Evolutionary conservation across 352 stramenopile species (phyloP), one percentile per base, ranked within the genome.

Genomic region (Globisporangium cystogenes): DNA sequence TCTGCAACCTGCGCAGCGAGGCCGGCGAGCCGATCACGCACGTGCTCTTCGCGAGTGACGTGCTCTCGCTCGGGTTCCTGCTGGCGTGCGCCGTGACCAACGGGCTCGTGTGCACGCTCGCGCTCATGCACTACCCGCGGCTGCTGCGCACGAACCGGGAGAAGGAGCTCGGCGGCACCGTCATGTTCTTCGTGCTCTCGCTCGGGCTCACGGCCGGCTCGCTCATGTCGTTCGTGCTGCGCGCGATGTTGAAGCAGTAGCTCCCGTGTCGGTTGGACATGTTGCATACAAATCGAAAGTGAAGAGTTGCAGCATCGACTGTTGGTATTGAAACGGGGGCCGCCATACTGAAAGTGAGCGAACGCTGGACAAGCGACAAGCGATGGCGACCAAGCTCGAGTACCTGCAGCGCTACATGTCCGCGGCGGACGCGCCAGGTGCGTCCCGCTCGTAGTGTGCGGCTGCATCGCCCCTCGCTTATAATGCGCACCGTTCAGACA

Each of bases 161-260:
- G 44, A 92, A 92, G 48, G 78, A 90, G 49, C 44, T 90, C 20
- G 74, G 77, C 37, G 77, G 83, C 37, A 87, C 74, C 27, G 62
- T 90, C 62, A 90, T 94, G 76, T 90, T 91, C 62, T 90, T 92
- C 47, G 70, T 87, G 47, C 62, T 94, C 18, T 89, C 78, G 4
- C 57, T 88, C 8, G 83, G 83, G 14, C 70, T 92, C 51, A 88
- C 72, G 3, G 68, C 64, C 8, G 83, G 83, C 40, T 86, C 80
- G 41, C 66, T 93, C 59, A 79, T 88, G 59, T 88, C 78, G 21
- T 93, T 93, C 48, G 69, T 85, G 33, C 58, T 90, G 10, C 65
- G 74, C 26, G 77, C 82, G 31, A 87, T 91, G 76, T 66, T 91
- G 60, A 87, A 86, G 60, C 72, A 67, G 57, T 90, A n/a, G n/a